phyloP scores from a whole-genome alignment of 1,284 basidiomycete genomes.

The Microbotryomycetes sp. region DNA sequence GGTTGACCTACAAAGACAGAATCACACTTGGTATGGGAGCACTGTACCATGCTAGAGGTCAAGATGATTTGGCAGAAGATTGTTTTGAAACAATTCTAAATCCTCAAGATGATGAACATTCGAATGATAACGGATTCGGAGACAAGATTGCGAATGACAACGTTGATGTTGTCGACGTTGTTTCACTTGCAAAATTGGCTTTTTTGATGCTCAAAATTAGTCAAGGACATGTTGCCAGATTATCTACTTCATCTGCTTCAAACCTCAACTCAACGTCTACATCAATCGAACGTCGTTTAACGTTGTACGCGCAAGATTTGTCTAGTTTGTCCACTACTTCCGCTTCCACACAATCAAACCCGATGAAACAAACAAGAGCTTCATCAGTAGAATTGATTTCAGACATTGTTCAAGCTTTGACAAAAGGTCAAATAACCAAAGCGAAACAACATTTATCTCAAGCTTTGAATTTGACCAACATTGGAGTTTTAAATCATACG shows the following conservation, averaged over 20 bases:
- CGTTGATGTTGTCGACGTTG: neutral
- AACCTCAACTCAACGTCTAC: neutral
- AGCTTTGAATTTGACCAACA: constrained; percentile 3
- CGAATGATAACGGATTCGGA: neutral
- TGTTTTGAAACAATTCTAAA: constrained; percentile 8
- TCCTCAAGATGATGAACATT: neutral
- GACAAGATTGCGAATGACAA: neutral
- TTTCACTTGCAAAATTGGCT: neutral
- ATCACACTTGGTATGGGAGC: constrained; percentile 4
- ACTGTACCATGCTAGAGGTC: neutral
- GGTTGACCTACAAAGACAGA: neutral
- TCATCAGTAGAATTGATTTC: neutral
- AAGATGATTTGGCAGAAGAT: constrained; percentile 1
- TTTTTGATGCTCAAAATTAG: constrained; percentile 6
- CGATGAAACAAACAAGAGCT: neutral
- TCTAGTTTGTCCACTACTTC: neutral
- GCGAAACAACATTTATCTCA: constrained; percentile 5
- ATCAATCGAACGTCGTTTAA: neutral
- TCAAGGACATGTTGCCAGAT: neutral
- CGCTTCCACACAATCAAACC: neutral
- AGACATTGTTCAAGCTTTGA: constrained; percentile 4
- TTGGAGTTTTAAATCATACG: neutral
- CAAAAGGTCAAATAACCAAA: constrained; percentile 9
- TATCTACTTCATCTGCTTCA: neutral
- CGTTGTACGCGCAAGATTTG: neutral